Percentiles rank a stretch among this genome's conserved stretches.
Conservation (phyloP, 352 stramenopile genomes). For the Nothophytophthora sp. region DNA sequence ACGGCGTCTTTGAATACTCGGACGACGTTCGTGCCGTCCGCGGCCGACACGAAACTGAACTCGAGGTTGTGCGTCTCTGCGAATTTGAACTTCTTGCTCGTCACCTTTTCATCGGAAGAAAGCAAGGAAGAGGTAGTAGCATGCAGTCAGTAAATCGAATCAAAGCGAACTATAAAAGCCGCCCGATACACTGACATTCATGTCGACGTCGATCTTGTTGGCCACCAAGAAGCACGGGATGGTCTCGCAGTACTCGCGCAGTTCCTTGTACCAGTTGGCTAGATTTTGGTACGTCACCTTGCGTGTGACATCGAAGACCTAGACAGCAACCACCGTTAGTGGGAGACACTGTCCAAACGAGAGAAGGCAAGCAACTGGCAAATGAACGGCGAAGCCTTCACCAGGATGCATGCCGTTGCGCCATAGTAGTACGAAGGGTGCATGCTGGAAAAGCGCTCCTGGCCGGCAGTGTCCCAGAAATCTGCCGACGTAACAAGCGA, state of each 20-base stretch:
- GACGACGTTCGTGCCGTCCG: slow-evolving; percentile 96
- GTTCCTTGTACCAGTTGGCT: slow-evolving; percentile 90
- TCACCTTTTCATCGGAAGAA: slow-evolving; percentile 83
- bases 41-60: slow-evolving; percentile 94
- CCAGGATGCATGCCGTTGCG: slow-evolving; percentile 93
- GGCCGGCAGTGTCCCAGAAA: slow-evolving; percentile 96
- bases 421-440: slow-evolving; percentile 96
- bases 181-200: slow-evolving; percentile 63
- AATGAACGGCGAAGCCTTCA: slow-evolving; percentile 5
- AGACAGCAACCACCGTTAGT: not conserved
- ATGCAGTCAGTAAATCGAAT: not conserved
- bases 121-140: too few relatives aligned
- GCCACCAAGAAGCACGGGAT: slow-evolving; percentile 95
- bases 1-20: slow-evolving; percentile 94
- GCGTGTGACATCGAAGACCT: slow-evolving; percentile 95
- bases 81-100: slow-evolving; percentile 97
- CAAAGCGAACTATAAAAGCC: not conserved
- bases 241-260: slow-evolving; percentile 91
- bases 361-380: not conserved
- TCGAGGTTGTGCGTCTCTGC: slow-evolving; percentile 92
- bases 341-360: too few relatives aligned
- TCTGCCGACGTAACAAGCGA: slow-evolving; percentile 40
- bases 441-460: slow-evolving; percentile 96
- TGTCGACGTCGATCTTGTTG: slow-evolving; percentile 97
- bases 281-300: slow-evolving; percentile 96